Evolutionary conservation across 1,284 basidiomycete species (phyloP).

Genomic region (Cutaneotrichosporon dermatis): DNA sequence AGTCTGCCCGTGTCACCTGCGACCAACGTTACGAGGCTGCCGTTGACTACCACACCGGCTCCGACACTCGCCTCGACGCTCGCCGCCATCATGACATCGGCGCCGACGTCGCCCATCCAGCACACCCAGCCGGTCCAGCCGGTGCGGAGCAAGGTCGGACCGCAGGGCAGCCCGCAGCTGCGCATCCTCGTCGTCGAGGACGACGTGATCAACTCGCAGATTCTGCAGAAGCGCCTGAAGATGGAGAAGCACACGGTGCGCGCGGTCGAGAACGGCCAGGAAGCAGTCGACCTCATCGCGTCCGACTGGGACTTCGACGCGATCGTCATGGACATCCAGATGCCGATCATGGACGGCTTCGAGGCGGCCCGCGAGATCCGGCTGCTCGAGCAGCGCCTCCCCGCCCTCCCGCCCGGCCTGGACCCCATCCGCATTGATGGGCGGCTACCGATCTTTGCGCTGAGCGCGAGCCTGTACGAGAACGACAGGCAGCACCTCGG

Average conservation of each 20-base stretch:
- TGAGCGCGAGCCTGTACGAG: constrained; percentile 71
- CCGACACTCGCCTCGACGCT: no score
- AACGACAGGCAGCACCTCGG: constrained; percentile 60
- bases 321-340: constrained; percentile 83
- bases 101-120: no score
- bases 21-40: no score
- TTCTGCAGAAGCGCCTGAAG: constrained; percentile 65
- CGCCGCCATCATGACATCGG: no score
- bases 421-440: constrained; percentile 55
- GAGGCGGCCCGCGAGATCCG: constrained; percentile 67
- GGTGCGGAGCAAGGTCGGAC: constrained; percentile 6
- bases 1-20: neutral
- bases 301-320: constrained; percentile 61
- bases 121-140: neutral
- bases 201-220: constrained; percentile 70
- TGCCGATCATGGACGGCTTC: constrained; percentile 77
- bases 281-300: constrained; percentile 62
- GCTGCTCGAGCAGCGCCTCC: constrained; percentile 53
- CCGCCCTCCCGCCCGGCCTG: constrained; percentile 3
- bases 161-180: constrained; percentile 44
- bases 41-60: no score
- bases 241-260: constrained; percentile 66
- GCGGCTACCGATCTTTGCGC: constrained; percentile 75
- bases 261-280: constrained; percentile 70
- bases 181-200: constrained; percentile 67